Percentiles rank a stretch among this genome's conserved stretches.
phyloP scores from a whole-genome alignment of 768 basidiomycete species.

The Agrocybe pediades region DNA sequence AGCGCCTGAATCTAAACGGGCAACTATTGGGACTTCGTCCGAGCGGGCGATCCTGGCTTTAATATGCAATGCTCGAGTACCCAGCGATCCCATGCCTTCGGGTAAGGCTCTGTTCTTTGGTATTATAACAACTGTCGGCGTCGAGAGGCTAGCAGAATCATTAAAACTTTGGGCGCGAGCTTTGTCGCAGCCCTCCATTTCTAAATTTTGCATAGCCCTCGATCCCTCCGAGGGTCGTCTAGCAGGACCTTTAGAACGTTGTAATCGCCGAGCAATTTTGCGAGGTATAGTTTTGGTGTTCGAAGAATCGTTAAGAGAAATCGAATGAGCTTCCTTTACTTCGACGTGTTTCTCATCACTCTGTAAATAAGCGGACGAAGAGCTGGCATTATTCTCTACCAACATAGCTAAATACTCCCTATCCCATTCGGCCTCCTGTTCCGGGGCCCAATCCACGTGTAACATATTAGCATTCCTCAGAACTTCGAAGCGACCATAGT shows the following conservation, averaged over 20 bases:
- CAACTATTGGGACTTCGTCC: neutral
- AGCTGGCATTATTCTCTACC: conserved; percentile 7
- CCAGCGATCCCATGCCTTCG: no score
- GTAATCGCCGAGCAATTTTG: no score
- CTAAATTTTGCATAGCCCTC: neutral
- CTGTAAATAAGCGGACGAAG: conserved; percentile 2
- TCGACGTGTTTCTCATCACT: no score
- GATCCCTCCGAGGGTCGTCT: neutral
- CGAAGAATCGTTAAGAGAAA: no score
- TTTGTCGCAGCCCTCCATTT: neutral
- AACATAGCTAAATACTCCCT: conserved; percentile 18
- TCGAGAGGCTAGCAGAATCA: neutral
- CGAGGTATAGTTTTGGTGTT: no score
- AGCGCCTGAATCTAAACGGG: conserved; percentile 1
- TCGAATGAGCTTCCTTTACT: no score
- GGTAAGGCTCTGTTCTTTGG: neutral
- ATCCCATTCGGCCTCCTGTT: neutral
- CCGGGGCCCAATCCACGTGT: conserved; percentile 7
- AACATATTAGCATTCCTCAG: conserved; percentile 10
- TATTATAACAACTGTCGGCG: neutral
- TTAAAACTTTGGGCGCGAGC: neutral
- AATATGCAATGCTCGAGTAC: no score
- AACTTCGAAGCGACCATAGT: conserved; percentile 10
- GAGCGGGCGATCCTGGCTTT: no score
- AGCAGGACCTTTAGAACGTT: neutral